These are phyloP conservation scores for Fusarium sacchari DNA, from an alignment of 2,329 filamentous ascomycete genomes.

Conservation along the genomic window DNA sequence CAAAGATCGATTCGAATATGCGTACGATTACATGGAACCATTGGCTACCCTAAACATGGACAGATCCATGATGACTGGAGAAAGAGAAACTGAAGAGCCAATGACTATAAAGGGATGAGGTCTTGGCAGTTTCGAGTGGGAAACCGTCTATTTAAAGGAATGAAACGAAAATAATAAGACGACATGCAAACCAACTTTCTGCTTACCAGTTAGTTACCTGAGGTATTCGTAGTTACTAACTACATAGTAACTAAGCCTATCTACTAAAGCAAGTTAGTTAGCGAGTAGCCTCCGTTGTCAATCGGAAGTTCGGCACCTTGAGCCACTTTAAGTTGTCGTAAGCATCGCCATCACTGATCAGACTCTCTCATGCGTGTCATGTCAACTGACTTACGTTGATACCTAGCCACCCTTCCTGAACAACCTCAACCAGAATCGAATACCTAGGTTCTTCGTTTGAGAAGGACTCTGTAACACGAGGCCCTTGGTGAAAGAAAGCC, in stretches of 20 bases:
- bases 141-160: neutral
- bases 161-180: neutral
- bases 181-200: neutral
- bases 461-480: neutral
- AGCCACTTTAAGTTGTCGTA: conserved; percentile 25
- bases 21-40: neutral
- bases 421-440: neutral
- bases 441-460: neutral
- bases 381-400: neutral
- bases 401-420: neutral
- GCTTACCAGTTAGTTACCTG: neutral
- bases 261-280: too few species aligned
- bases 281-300: neutral
- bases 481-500: neutral
- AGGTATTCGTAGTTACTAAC: too few species aligned
- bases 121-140: neutral
- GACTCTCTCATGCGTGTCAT: neutral
- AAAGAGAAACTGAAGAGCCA: neutral
- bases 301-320: conserved; percentile 25
- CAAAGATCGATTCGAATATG: neutral
- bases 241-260: too few species aligned
- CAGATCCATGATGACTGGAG: neutral
- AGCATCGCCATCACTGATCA: conserved; percentile 13
- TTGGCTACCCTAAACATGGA: neutral
- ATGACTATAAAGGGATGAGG: neutral